Percentiles rank a stretch among this genome's conserved stretches.
Evolutionary conservation across 1,284 basidiomycete species (phyloP).

Genomic region (Boletus mariae): DNA sequence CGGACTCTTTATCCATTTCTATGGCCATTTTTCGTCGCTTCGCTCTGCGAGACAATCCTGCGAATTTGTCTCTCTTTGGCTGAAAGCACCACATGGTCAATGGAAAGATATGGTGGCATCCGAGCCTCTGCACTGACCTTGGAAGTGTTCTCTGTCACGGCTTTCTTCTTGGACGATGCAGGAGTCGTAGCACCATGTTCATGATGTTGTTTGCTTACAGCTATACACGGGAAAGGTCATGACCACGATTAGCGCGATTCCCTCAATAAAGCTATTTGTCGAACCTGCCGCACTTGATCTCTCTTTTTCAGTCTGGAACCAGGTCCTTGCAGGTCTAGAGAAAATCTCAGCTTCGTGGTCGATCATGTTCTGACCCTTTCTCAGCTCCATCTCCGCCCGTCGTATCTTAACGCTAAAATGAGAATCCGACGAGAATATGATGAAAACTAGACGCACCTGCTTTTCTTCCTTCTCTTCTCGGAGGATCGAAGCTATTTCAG

Average conservation of each 20-base stretch:
- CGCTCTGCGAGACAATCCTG: constrained; percentile 78
- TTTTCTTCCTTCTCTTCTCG: constrained; percentile 97
- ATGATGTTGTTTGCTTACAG: constrained; percentile 70
- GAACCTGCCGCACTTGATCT: constrained; percentile 80
- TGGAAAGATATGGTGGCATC: neutral
- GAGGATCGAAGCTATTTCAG: constrained; percentile 80
- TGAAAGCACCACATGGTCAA: constrained; percentile 28
- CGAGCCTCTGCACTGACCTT: constrained; percentile 17
- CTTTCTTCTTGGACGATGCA: constrained; percentile 32
- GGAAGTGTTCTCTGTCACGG: constrained; percentile 3
- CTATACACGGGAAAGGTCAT: constrained; percentile 37
- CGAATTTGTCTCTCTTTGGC: constrained; percentile 80
- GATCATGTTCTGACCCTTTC: constrained; percentile 94
- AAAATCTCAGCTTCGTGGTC: constrained; percentile 95
- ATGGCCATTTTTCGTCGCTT: constrained; percentile 84
- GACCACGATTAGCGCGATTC: neutral
- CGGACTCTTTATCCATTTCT: constrained; percentile 70
- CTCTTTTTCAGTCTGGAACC: constrained; percentile 93
- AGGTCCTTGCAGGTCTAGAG: constrained; percentile 89
- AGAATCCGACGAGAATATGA: constrained; percentile 11
- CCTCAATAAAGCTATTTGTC: neutral
- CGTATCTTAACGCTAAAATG: constrained; percentile 51
- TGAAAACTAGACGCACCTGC: constrained; percentile 47
- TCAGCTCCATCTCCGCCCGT: constrained; percentile 93
- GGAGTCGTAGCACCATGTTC: constrained; percentile 47